phyloP scores from a whole-genome alignment of 306 rosid species.

The Vigna hirtella region DNA sequence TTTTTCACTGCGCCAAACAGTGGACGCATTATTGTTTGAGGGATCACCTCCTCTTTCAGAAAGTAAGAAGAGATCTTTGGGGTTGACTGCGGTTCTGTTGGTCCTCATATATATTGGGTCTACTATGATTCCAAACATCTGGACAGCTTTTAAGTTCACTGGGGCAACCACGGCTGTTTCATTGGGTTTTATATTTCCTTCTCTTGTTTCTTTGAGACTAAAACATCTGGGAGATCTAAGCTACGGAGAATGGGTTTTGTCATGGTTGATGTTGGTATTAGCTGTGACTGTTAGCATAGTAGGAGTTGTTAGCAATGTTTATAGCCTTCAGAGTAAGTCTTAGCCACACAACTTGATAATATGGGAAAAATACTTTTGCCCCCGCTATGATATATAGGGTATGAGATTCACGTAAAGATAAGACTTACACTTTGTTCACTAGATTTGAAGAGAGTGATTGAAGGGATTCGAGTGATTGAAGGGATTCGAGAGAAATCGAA shows the following conservation, averaged over 20 bases:
- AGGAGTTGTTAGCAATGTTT: conserved; percentile 79
- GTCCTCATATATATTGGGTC: conserved; percentile 82
- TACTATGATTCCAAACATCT: conserved; percentile 92
- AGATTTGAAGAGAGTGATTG: too few species aligned
- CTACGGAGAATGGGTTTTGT: conserved; percentile 57
- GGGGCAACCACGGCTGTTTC: conserved; percentile 96
- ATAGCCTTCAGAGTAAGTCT: conserved; percentile 67
- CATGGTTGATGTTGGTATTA: conserved; percentile 74
- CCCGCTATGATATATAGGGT: conserved; percentile 35
- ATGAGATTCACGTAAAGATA: conserved; percentile 42
- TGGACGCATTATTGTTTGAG: conserved; percentile 72
- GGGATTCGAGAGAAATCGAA: too few species aligned
- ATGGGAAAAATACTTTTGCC: conserved; percentile 7
- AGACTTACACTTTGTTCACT: too few species aligned
- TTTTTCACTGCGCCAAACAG: conserved; percentile 87
- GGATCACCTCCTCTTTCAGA: conserved; percentile 78
- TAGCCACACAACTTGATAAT: conserved; percentile 42
- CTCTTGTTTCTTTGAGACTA: conserved; percentile 75
- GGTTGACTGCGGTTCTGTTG: conserved; percentile 77
- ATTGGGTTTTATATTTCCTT: conserved; percentile 86
- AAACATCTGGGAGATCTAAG: conserved; percentile 62
- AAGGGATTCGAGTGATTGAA: too few species aligned
- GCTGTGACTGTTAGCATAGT: conserved; percentile 73
- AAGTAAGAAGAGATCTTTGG: conserved; percentile 78
- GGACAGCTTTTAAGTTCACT: conserved; percentile 95